Conservation (phyloP, 768 basidiomycete species). For the Mycena rosella region DNA sequence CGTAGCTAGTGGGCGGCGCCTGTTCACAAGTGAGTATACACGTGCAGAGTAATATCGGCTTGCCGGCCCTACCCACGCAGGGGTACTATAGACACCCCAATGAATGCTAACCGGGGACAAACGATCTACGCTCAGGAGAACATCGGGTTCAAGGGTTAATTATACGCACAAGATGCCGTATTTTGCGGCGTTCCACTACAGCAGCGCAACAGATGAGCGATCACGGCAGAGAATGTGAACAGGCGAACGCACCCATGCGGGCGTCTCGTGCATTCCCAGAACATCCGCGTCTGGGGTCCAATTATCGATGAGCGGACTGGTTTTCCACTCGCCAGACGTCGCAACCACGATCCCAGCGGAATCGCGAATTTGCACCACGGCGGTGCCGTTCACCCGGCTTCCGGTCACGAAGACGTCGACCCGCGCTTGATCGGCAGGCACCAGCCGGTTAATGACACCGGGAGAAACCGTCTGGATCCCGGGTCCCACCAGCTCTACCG, state of each 20-base stretch:
- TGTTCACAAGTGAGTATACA: conserved; percentile 29
- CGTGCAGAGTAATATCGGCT: not conserved
- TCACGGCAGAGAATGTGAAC: not conserved
- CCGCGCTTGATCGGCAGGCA: conserved; percentile 63
- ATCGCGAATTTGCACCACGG: conserved; percentile 51
- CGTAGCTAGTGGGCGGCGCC: conserved; percentile 57
- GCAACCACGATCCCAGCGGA: conserved; percentile 50
- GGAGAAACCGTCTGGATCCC: conserved; percentile 57
- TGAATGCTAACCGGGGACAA: conserved; percentile 58
- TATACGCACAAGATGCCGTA: conserved; percentile 66
- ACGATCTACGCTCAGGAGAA: not conserved
- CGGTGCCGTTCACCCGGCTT: conserved; percentile 42
- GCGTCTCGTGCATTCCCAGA: conserved; percentile 62
- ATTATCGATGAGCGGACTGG: conserved; percentile 51
- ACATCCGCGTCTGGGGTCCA: conserved; percentile 55
- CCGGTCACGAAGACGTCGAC: conserved; percentile 63
- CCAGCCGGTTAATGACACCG: conserved; percentile 59
- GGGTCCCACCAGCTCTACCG: conserved; percentile 52
- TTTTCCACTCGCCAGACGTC: conserved; percentile 52
- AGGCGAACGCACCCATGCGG: conserved; percentile 60
- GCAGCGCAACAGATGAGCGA: too few species aligned
- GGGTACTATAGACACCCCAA: conserved; percentile 63
- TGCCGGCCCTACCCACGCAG: conserved; percentile 53
- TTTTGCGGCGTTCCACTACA: conserved; percentile 68
- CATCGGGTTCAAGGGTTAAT: conserved; percentile 8